Conservation (phyloP, 805 yeast species). For the Spathaspora girioi region DNA sequence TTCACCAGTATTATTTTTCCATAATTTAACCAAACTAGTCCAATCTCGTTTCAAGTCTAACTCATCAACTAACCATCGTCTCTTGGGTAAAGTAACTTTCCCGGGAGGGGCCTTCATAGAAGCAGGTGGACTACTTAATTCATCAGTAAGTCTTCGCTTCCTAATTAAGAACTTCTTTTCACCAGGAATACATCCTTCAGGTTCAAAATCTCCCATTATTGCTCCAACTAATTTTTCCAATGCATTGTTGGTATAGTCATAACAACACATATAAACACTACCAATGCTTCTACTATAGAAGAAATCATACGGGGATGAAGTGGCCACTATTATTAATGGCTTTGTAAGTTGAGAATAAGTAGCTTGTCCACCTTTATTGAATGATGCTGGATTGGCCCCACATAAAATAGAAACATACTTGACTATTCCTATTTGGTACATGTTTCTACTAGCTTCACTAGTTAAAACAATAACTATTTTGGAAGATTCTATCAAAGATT, state of each 20-base stretch:
- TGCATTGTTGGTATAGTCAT: constrained; percentile 54
- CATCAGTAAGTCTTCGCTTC: constrained; percentile 20
- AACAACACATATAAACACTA: constrained; percentile 56
- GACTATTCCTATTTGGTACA: constrained; percentile 59
- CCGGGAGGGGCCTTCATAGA: constrained; percentile 1
- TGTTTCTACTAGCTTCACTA: constrained; percentile 56
- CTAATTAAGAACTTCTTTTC: constrained; percentile 33
- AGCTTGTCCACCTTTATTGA: constrained; percentile 15
- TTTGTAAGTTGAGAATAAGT: constrained; percentile 31
- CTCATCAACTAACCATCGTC: constrained; percentile 57
- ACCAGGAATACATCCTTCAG: constrained; percentile 57
- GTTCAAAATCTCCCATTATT: constrained; percentile 49
- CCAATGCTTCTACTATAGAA: constrained; percentile 53
- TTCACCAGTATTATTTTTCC: constrained; percentile 34
- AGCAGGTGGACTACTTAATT: constrained; percentile 4
- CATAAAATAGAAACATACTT: constrained; percentile 55
- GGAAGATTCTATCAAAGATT: constrained; percentile 47
- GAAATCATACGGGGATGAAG: constrained; percentile 61
- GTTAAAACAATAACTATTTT: constrained; percentile 51
- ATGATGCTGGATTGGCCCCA: constrained; percentile 38
- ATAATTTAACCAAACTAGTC: constrained; percentile 41
- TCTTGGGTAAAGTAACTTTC: constrained; percentile 22
- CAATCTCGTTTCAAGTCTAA: constrained; percentile 49
- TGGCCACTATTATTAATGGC: constrained; percentile 57
- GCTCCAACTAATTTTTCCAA: constrained; percentile 47